Percentiles rank a stretch among this genome's conserved stretches.
Evolutionary conservation across 2,329 filamentous ascomycete genomes (phyloP).

Genomic region (Myriosclerotinia duriaeana): DNA sequence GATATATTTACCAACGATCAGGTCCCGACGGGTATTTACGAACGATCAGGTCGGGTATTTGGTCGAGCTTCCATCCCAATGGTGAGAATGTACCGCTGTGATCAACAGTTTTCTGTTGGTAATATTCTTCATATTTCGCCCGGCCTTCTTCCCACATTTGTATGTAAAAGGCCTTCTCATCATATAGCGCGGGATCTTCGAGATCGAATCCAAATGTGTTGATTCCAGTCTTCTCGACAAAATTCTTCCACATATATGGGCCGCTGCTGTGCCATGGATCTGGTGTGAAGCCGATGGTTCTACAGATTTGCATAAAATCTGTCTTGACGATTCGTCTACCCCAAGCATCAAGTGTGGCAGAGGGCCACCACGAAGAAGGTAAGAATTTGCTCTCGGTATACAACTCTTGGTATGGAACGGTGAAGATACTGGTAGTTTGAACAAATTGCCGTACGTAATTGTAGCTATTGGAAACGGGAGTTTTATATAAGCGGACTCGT

Average conservation of each 20-base stretch:
- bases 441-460: not conserved
- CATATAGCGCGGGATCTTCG: slow-evolving; percentile 4
- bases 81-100: not conserved
- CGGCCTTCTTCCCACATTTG: slow-evolving; percentile 2
- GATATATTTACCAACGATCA: too few relatives aligned
- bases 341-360: slow-evolving; percentile 13
- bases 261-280: slow-evolving; percentile 12
- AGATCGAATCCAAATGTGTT: slow-evolving; percentile 8
- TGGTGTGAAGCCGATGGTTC: not conserved
- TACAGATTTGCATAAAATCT: not conserved
- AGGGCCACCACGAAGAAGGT: not conserved
- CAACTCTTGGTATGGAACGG: not conserved
- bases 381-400: not conserved
- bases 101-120: accelerated
- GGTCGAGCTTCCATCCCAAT: slow-evolving; percentile 1
- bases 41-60: too few relatives aligned
- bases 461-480: not conserved
- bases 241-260: slow-evolving; percentile 15
- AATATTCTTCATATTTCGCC: not conserved
- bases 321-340: not conserved
- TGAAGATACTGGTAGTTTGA: not conserved
- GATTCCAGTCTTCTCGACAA: slow-evolving; percentile 11
- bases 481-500: not conserved
- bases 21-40: too few relatives aligned
- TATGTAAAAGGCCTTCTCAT: slow-evolving; percentile 2